Base-by-base conservation (phyloP, 129 eudicot species). In the Arctium minus region DNA sequence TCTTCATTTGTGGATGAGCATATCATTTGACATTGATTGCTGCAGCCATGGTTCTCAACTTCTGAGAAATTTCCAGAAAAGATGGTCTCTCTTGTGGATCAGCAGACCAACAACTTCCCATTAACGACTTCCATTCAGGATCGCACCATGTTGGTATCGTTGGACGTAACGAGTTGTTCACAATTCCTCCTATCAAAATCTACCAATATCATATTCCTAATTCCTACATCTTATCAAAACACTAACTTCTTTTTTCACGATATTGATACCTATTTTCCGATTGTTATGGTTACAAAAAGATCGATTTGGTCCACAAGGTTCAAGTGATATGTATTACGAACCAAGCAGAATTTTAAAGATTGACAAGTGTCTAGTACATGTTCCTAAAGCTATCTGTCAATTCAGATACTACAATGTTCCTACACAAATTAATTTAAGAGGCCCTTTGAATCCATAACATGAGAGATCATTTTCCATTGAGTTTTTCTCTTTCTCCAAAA, bases 101-200 rank as follows among this genome's bases (percentile, higher is more conserved):
- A 40, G 88, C 76, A 10, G 93, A 88, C 97, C 98, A 92, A 83
- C 93, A 92, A 80, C 93, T 92, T 84, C 91, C 97, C 98, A 95
- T 95, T 82, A 92, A 82, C 13, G 97, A 80, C 68, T 95, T 95
- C 98, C 97, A 92, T 77, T 92, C 94, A n/a, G 97, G 97, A 85
- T 95, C 98, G 37, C 98, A 95, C 98, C 97, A 92, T 69, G 94
- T 86, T 30, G 98, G 97, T 70, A 91, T 91, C 71, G 89, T 89
- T 13, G 98, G 98, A 36, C 97, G 97, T 73, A 92, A 81, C 2
- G 97, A 72, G 87, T 90, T 86, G 87, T 89, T 91, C 88, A 94
- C 97, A 70, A 92, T 94, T 60, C 98, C 97, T 64, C 98, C 98
- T 92, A 62, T 82, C 44, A 8, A 56, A 53, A 39, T 38, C 15